phyloP scores from a whole-genome alignment of 768 basidiomycete species.

The Jaapia argillacea region DNA sequence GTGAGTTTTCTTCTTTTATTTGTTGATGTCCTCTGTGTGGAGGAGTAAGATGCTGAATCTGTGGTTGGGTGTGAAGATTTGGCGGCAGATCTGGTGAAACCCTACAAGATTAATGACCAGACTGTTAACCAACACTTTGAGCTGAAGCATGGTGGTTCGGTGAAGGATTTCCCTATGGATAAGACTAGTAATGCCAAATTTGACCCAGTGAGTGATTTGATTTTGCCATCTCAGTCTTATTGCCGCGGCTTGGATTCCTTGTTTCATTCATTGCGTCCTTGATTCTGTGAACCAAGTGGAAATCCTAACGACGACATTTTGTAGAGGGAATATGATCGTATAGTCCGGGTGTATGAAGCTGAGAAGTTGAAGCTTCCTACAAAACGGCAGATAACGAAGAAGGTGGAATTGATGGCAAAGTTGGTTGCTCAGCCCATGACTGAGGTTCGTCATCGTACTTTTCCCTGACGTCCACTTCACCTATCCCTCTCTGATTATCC shows the following conservation, averaged over 20 bases:
- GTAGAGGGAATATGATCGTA: slow-evolving; percentile 70
- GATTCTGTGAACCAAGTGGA: slow-evolving; percentile 3
- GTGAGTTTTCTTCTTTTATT: slow-evolving; percentile 37
- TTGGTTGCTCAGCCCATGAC: slow-evolving; percentile 57
- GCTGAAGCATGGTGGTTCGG: slow-evolving; percentile 67
- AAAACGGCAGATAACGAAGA: slow-evolving; percentile 55
- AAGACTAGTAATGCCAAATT: slow-evolving; percentile 74
- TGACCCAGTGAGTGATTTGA: slow-evolving; percentile 36
- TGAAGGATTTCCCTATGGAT: slow-evolving; percentile 64
- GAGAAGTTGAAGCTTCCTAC: slow-evolving; percentile 63
- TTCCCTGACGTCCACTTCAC: slow-evolving; percentile 1
- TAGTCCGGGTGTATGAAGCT: slow-evolving; percentile 28
- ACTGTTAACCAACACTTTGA: slow-evolving; percentile 57
- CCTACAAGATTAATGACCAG: slow-evolving; percentile 64
- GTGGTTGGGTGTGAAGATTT: slow-evolving; percentile 28
- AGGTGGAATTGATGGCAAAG: slow-evolving; percentile 50
- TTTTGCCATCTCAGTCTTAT: neutral
- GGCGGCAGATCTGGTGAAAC: slow-evolving; percentile 40
- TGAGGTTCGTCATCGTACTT: slow-evolving; percentile 44
- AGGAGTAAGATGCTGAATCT: slow-evolving; percentile 3
- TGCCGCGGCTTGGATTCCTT: too few species aligned
- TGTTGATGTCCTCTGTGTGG: too few species aligned
- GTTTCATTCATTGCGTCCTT: neutral
- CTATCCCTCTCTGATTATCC: too few species aligned
- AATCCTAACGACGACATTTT: too few species aligned